Conservation (phyloP, 1,139 yeast genomes). For the Pneumocystis wakefieldiae region DNA sequence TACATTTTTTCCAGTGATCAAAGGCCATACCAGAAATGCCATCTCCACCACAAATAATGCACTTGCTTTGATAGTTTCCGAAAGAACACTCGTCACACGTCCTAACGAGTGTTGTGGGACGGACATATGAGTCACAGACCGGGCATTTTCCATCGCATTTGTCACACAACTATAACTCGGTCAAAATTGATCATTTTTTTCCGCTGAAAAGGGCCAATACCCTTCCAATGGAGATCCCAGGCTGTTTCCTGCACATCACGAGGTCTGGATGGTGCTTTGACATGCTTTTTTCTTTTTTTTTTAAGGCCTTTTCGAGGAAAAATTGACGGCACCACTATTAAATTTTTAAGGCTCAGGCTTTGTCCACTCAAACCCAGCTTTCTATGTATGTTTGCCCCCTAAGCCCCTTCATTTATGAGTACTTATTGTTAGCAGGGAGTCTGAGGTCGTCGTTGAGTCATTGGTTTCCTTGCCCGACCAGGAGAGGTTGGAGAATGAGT, state of each 20-base stretch:
- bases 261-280: slow-evolving; percentile 84
- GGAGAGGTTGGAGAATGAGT: not conserved
- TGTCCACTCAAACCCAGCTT: too few relatives aligned
- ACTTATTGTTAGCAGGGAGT: too few relatives aligned
- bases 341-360: not conserved
- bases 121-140: slow-evolving; percentile 72
- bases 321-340: not conserved
- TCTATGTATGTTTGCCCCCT: too few relatives aligned
- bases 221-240: slow-evolving; percentile 55
- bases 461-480: too few relatives aligned
- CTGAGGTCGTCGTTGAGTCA: too few relatives aligned
- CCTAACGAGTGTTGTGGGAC: slow-evolving; percentile 55
- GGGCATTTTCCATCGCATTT: slow-evolving; percentile 92
- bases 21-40: slow-evolving; percentile 19
- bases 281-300: slow-evolving; percentile 30
- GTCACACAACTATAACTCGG: slow-evolving; percentile 39
- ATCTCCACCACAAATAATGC: slow-evolving; percentile 57
- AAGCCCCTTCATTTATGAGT: too few relatives aligned
- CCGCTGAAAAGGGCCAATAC: not conserved
- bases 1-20: slow-evolving; percentile 5
- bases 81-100: slow-evolving; percentile 77
- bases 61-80: slow-evolving; percentile 48
- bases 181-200: slow-evolving; percentile 4
- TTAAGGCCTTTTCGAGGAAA: not conserved
- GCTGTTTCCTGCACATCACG: slow-evolving; percentile 71